Percentiles rank a stretch among this genome's conserved stretches.
phyloP scores from a whole-genome alignment of 2,329 filamentous ascomycete genomes.

The Aspergillus awamori region DNA sequence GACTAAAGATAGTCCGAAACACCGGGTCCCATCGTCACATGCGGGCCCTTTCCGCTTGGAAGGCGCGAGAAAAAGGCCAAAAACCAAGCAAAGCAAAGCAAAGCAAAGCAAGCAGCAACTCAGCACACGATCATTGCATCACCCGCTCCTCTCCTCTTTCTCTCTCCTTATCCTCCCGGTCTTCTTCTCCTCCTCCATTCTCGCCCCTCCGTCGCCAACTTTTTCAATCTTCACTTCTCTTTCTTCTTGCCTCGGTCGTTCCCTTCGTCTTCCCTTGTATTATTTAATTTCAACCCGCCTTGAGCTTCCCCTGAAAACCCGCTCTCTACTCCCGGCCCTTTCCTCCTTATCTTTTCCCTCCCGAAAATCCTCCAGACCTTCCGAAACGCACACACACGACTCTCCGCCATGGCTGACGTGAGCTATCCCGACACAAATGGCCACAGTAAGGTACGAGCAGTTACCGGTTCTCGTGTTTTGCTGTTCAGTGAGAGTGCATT shows the following conservation, averaged over 20 bases:
- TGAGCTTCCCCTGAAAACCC: constrained; percentile 10
- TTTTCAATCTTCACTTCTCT: constrained; percentile 12
- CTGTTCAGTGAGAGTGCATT: neutral
- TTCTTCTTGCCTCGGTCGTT: constrained; percentile 8
- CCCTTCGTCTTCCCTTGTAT: constrained; percentile 11
- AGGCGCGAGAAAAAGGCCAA: neutral
- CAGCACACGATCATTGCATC: constrained; percentile 20
- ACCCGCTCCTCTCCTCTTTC: constrained; percentile 10
- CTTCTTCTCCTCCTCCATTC: constrained; percentile 15
- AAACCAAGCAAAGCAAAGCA: neutral
- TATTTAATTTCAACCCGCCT: constrained; percentile 6
- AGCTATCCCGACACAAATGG: constrained; percentile 42
- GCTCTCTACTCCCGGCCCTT: constrained; percentile 12
- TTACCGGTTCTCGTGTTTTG: neutral
- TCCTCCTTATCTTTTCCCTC: constrained; percentile 17
- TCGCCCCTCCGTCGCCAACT: constrained; percentile 13
- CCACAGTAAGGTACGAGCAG: constrained; percentile 42
- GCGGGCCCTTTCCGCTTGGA: neutral
- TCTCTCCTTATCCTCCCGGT: constrained; percentile 18
- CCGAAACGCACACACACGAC: constrained; percentile 17
- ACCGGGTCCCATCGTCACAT: neutral
- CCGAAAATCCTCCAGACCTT: constrained; percentile 12
- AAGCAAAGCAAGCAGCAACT: neutral
- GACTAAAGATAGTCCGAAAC: constrained; percentile 9
- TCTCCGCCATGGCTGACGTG: constrained; percentile 40